Evolutionary conservation across 805 yeast genomes (phyloP), one percentile per base, ranked within the genome.

Genomic region (Suhomyces kilbournensis): DNA sequence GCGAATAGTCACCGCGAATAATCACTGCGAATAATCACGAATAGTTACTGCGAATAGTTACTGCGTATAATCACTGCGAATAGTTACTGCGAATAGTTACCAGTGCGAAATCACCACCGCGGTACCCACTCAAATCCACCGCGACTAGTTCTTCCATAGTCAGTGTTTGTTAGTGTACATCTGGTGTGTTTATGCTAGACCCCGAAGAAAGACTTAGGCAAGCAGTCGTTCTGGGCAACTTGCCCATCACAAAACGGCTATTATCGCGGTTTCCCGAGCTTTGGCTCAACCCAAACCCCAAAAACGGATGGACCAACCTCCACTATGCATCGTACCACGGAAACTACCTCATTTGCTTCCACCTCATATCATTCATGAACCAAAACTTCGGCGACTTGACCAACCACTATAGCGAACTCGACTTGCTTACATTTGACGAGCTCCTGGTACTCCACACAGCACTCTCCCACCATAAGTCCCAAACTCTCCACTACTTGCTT

Each of bases 261-360:
- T 67, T 90, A n/a, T 74, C 78, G 49, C 75, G 90, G 38, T 85
- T 77, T 57, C 94, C 96, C 0, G 85, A 82, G 30, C 73, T 88
- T 39, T 65, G 90, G 56, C 84, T 83, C 54, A 86, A 88, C 62
- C 74, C 83, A 22, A 88, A 90, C 62, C 80, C 90, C 4, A 28
- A 63, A 34, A 26, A 67, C 20, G 97, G 97, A 1, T 90, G 96
- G 96, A 77, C 88, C 14, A 84, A 87, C 38, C 71, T 90, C 46
- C 97, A 90, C 65, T 88, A 89, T 66, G 91, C 96, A 0, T 83
- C 93, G 3, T 86, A 65, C 60, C 71, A 86, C 61, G 94, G 96
- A 43, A 78, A 85, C 55, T 85, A 84, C 60, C 77, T 86, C 50
- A 77, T 88, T 12, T 86, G 91, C 66, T 86, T 76, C 30, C 75